These are phyloP conservation scores for Trichomonas vaginalis DNA, from an alignment of 208 protist genomes.

Conservation along the genomic window DNA sequence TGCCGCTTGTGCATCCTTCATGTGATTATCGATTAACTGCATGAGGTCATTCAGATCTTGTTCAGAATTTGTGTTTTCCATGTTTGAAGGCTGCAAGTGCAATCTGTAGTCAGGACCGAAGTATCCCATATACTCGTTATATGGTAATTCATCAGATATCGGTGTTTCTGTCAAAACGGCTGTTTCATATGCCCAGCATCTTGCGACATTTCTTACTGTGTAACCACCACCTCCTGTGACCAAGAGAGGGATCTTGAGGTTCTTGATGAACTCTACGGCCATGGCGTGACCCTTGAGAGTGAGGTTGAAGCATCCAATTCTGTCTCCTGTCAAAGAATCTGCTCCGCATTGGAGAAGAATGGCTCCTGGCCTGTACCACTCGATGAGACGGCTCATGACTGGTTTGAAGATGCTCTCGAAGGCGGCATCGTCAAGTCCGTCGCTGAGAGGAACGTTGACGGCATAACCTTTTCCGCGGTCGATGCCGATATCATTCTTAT, in stretches of 20 bases:
- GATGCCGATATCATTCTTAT: constrained; percentile 59
- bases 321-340: constrained; percentile 89
- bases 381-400: constrained; percentile 63
- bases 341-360: constrained; percentile 96
- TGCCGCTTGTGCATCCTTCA: background rate
- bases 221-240: constrained; percentile 70
- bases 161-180: constrained; percentile 19
- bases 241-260: constrained; percentile 51
- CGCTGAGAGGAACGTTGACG: constrained; percentile 77
- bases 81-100: constrained; percentile 44
- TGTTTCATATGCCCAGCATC: constrained; percentile 60
- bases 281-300: constrained; percentile 53
- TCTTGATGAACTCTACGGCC: constrained; percentile 59
- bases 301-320: constrained; percentile 83
- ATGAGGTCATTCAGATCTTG: constrained; percentile 24
- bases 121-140: constrained; percentile 71
- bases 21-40: background rate
- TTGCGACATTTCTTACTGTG: constrained; percentile 63
- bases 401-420: constrained; percentile 78
- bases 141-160: constrained; percentile 54
- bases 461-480: constrained; percentile 56
- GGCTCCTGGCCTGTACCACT: constrained; percentile 69
- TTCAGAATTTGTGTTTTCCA: constrained; percentile 54
- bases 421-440: constrained; percentile 63
- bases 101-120: constrained; percentile 63